Evolutionary conservation across 2,329 filamentous ascomycete genomes (phyloP).

Genomic region (Davidsoniella virescens): DNA sequence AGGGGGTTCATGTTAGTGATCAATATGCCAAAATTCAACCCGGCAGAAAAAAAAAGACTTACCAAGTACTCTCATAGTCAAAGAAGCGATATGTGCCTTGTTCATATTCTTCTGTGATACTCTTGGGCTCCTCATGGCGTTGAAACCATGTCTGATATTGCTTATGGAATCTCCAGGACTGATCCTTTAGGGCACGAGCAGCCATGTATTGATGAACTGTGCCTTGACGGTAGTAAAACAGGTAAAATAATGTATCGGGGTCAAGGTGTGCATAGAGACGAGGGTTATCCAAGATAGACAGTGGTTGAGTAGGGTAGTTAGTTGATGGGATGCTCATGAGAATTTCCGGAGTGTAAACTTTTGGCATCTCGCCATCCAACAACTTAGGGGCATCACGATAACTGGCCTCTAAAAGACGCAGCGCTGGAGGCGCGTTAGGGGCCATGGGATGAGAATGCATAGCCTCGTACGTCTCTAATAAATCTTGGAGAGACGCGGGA

Average conservation of each 20-base stretch:
- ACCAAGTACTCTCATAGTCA: slow-evolving; percentile 99
- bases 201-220: slow-evolving; percentile 91
- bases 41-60: slow-evolving; percentile 24
- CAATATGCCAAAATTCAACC: slow-evolving; percentile 13
- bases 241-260: slow-evolving; percentile 91
- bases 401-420: slow-evolving; percentile 61
- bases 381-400: slow-evolving; percentile 58
- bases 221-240: slow-evolving; percentile 97
- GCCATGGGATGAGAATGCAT: slow-evolving; percentile 54
- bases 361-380: slow-evolving; percentile 64
- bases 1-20: neutral
- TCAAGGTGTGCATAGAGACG: slow-evolving; percentile 78
- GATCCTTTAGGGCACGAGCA: slow-evolving; percentile 91
- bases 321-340: slow-evolving; percentile 58
- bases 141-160: slow-evolving; percentile 99
- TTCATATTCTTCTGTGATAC: slow-evolving; percentile 95
- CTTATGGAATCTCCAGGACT: slow-evolving; percentile 98
- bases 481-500: slow-evolving; percentile 71
- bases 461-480: slow-evolving; percentile 79
- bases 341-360: slow-evolving; percentile 69
- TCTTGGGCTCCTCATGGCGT: slow-evolving; percentile 94
- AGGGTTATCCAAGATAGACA: slow-evolving; percentile 81
- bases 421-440: slow-evolving; percentile 46
- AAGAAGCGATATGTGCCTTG: slow-evolving; percentile 99
- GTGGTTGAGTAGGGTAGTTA: slow-evolving; percentile 85